Percentiles rank a stretch among this genome's conserved stretches.
Conservation (phyloP, 1,284 basidiomycete genomes). For the Apiotrichum sp. region DNA sequence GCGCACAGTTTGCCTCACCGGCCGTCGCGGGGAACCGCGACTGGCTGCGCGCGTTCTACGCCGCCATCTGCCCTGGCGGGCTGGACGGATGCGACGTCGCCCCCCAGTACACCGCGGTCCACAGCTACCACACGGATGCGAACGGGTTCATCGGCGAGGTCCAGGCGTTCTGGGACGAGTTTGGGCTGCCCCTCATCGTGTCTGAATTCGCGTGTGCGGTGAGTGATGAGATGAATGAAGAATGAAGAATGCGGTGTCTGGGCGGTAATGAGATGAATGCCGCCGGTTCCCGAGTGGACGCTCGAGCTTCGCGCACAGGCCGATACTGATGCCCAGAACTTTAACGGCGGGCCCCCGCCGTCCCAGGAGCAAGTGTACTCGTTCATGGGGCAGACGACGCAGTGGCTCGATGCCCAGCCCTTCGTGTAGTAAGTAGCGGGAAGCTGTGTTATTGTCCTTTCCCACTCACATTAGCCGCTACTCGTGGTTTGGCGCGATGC, state of each 20-base stretch:
- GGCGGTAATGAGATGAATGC: too few species aligned
- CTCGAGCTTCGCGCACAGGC: not conserved
- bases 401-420: not conserved
- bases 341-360: not conserved
- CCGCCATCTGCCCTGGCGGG: constrained; percentile 9
- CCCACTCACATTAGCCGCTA: not conserved
- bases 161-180: constrained; percentile 16
- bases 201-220: constrained; percentile 29
- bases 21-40: constrained; percentile 26
- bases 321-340: not conserved
- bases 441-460: not conserved
- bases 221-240: not conserved
- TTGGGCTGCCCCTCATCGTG: constrained; percentile 27
- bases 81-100: constrained; percentile 17
- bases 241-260: too few species aligned
- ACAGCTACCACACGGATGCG: constrained; percentile 36
- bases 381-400: not conserved
- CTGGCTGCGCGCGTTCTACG: constrained; percentile 24
- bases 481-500: constrained; percentile 4
- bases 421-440: not conserved
- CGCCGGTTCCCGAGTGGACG: too few species aligned
- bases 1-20: constrained; percentile 18
- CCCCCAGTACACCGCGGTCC: constrained; percentile 34
- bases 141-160: constrained; percentile 24
- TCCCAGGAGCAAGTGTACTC: constrained; percentile 4